These are phyloP conservation scores for Angophora floribunda DNA, from an alignment of 345 rosid genomes.

Conservation along the genomic window DNA sequence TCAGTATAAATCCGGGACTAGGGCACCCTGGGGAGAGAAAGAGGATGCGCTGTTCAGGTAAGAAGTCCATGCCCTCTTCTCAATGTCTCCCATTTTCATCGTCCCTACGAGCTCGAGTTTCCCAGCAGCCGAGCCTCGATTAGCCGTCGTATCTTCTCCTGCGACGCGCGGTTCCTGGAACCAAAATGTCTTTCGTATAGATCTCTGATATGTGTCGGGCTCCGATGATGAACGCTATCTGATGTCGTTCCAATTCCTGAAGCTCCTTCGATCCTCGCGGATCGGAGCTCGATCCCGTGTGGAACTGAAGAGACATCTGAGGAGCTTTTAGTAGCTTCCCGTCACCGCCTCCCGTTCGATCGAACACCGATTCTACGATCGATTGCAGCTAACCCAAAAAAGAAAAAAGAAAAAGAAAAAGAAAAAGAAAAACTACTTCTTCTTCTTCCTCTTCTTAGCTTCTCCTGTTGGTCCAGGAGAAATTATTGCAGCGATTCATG, in stretches of 20 bases:
- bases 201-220: not conserved
- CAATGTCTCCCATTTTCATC: not conserved
- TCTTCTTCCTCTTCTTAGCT: not conserved
- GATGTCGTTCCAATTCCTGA: slow-evolving; percentile 26
- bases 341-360: not conserved
- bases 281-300: not conserved
- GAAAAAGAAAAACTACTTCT: not conserved
- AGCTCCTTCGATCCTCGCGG: not conserved
- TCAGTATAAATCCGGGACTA: not conserved
- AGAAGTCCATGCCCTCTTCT: too few relatives aligned
- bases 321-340: not conserved
- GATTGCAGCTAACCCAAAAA: not conserved
- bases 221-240: slow-evolving; percentile 11
- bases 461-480: not conserved
- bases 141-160: fast-evolving
- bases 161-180: not conserved
- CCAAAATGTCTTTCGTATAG: not conserved
- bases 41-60: not conserved
- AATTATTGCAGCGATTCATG: not conserved
- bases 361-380: not conserved
- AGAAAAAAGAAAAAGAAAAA: fast-evolving
- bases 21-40: not conserved
- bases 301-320: slow-evolving; percentile 20
- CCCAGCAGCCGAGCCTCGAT: not conserved
- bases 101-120: not conserved